Evolutionary conservation across 495 filamentous ascomycete species (phyloP), one percentile per base, ranked within the genome.

Genomic region (Tuber brumale): DNA sequence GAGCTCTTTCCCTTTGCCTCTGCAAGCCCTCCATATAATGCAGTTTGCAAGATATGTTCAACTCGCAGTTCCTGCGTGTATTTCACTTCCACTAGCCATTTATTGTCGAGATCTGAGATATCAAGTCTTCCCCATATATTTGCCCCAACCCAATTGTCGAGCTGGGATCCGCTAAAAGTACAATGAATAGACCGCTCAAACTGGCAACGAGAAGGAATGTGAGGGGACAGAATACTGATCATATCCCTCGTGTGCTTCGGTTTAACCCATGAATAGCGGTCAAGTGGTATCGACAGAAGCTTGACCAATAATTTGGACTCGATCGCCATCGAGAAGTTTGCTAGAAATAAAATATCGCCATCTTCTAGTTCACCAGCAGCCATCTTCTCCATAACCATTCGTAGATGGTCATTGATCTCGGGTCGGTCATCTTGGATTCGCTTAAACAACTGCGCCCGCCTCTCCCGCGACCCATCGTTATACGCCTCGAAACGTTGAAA

Each of bases 321-420:
- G 39, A 69, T 37, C 14, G 72, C 72, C 43, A 23, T 5, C 12
- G 39, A 43, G 44, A 76, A 23, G 42, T 75, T 75, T 42, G 46
- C 72, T 35, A 75, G 72, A 43, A 75, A 76, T 19, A 76, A 72
- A 23, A 76, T 70, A 57, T 76, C 75, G 23, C 45, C 37, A 14
- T 57, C 43, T 19, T 37, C 31, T 6, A 75, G 31, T 41, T 72
- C 9, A 1, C 3, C 4, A 19, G 10, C 14, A 4, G 16, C 18
- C 70, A 71, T 44, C 35, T 21, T n/a, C 39, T 7, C 16, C 23
- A 16, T 0, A 48, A 43, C 42, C 12, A 21, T 31, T n/a, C 23
- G 48, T 3, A 61, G 72, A 18, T 27, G 45, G 10, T 16, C n/a
- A 48, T 23, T 35, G 72, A 37, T 72, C 5, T 45, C 37, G 6